Evolutionary conservation across 2,329 filamentous ascomycete genomes (phyloP).

Genomic region (Acrocalymma vagum): DNA sequence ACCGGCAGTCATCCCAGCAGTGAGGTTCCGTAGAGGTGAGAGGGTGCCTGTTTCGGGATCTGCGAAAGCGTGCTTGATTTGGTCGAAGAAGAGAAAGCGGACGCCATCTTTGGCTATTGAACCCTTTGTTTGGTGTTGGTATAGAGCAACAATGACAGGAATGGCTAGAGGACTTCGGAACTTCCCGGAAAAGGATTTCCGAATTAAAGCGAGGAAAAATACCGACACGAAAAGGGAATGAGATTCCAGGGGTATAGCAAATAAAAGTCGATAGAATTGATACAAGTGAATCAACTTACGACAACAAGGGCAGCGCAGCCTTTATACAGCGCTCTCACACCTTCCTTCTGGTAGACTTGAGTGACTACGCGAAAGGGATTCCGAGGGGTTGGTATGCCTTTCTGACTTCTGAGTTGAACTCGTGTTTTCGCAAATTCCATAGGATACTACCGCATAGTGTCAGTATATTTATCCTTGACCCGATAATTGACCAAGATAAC

Average conservation of each 20-base stretch:
- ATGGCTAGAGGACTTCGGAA: background rate
- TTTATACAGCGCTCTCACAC: conserved; percentile 67
- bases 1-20: conserved; percentile 71
- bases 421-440: conserved; percentile 75
- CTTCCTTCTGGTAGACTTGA: conserved; percentile 65
- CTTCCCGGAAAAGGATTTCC: conserved; percentile 3
- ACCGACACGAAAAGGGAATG: conserved; percentile 1
- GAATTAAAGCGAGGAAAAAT: conserved; percentile 5
- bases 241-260: too few species aligned
- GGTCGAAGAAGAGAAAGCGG: conserved; percentile 72
- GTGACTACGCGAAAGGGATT: conserved; percentile 68
- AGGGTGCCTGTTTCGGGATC: conserved; percentile 64
- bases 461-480: conserved; percentile 12
- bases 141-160: background rate
- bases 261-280: too few species aligned
- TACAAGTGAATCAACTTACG: conserved; percentile 29
- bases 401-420: conserved; percentile 62
- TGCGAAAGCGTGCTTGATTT: conserved; percentile 67
- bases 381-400: conserved; percentile 54
- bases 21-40: conserved; percentile 64
- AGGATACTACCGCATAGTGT: conserved; percentile 57
- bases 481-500: conserved; percentile 7
- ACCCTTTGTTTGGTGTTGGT: conserved; percentile 47
- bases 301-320: conserved; percentile 68
- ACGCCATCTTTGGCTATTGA: conserved; percentile 72